These are phyloP conservation scores for Massarina eburnea DNA, from an alignment of 2,329 filamentous ascomycete genomes.

Conservation along the genomic window DNA sequence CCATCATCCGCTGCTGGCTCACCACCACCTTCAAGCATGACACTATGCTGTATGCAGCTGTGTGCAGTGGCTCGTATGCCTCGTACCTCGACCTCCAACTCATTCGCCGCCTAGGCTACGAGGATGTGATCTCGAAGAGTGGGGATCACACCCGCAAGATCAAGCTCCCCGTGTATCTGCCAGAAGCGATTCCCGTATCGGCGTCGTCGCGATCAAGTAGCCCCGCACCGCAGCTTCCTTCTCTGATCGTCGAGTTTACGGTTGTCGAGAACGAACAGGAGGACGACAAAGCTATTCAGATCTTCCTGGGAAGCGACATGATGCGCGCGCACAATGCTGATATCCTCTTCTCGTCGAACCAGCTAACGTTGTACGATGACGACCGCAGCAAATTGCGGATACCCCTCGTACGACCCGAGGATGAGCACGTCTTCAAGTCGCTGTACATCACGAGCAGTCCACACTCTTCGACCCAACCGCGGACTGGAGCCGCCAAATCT, in stretches of 20 bases:
- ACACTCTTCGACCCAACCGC: conserved; percentile 5
- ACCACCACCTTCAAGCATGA: conserved; percentile 87
- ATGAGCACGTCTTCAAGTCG: conserved; percentile 77
- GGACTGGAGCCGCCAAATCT: conserved; percentile 5
- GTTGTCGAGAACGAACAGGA: conserved; percentile 62
- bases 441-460: conserved; percentile 61
- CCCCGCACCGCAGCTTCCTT: conserved; percentile 77
- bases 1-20: conserved; percentile 95
- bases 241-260: conserved; percentile 77
- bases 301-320: conserved; percentile 88
- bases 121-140: conserved; percentile 65
- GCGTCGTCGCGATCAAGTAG: conserved; percentile 72
- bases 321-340: conserved; percentile 86
- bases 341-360: conserved; percentile 87
- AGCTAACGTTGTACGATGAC: conserved; percentile 82
- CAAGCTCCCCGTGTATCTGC: conserved; percentile 81
- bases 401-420: conserved; percentile 88
- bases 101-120: conserved; percentile 71
- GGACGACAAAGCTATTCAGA: conserved; percentile 68
- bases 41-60: conserved; percentile 83
- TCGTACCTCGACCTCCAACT: conserved; percentile 79
- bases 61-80: conserved; percentile 88
- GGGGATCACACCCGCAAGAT: conserved; percentile 69
- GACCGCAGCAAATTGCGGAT: conserved; percentile 85
- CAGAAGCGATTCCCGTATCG: conserved; percentile 82